Percentiles rank a stretch among this genome's conserved stretches.
Conservation (phyloP, 83 land plant genomes). For the Thuja plicata region DNA sequence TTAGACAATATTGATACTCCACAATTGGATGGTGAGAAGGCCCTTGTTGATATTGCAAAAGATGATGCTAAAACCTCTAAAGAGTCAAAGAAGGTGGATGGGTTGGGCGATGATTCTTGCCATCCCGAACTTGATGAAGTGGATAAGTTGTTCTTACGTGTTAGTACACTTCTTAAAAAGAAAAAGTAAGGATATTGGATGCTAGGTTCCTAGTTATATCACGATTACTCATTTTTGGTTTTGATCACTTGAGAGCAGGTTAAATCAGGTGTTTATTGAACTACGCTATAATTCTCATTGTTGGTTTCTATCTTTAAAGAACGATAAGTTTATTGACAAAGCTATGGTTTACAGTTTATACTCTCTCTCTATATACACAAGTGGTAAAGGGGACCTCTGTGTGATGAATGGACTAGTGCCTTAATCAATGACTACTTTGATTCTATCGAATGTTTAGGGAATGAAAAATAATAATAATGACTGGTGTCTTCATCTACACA, state of each 20-base stretch:
- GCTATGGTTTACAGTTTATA: neutral
- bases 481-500: neutral
- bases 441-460: neutral
- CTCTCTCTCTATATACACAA: neutral
- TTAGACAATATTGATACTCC: conserved; percentile 42
- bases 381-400: neutral
- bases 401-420: neutral
- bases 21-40: conserved; percentile 19
- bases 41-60: conserved; percentile 41
- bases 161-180: conserved; percentile 52
- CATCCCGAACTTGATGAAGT: conserved; percentile 57
- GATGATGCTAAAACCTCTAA: conserved; percentile 38
- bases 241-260: neutral
- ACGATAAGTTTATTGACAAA: neutral
- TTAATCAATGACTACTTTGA: neutral
- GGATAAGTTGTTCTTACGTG: conserved; percentile 52
- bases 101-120: conserved; percentile 17
- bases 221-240: neutral
- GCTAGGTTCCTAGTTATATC: neutral
- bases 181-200: conserved; percentile 21
- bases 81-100: conserved; percentile 19
- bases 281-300: neutral
- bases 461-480: no score
- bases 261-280: neutral
- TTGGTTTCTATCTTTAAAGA: neutral